Evolutionary conservation across 164 flowering plant species (phyloP).

Genomic region (Akebia trifoliata): DNA sequence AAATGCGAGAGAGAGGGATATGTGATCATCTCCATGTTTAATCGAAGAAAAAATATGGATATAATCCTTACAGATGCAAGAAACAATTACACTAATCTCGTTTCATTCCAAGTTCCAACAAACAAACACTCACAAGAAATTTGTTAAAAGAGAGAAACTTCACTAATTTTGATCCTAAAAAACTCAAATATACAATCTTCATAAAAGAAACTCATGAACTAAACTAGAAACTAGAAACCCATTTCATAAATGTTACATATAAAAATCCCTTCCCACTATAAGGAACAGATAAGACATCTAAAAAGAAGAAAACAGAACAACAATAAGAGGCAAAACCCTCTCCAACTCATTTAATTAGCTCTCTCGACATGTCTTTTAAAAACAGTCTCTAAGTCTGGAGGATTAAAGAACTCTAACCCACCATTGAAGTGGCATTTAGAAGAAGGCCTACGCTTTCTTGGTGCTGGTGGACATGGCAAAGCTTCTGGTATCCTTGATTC

Average conservation of each 20-base stretch:
- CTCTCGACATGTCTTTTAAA: slow-evolving; percentile 45
- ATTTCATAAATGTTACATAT: slow-evolving; percentile 25
- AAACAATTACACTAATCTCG: no score
- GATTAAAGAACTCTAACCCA: slow-evolving; percentile 55
- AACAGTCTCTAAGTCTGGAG: slow-evolving; percentile 67
- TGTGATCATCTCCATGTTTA: no score
- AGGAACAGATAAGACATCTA: background rate
- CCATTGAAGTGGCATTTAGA: slow-evolving; percentile 30
- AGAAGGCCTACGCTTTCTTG: slow-evolving; percentile 18
- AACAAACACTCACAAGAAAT: no score
- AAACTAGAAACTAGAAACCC: slow-evolving; percentile 1
- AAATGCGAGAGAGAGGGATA: no score
- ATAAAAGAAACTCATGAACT: background rate
- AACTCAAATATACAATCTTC: background rate
- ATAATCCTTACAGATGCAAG: no score
- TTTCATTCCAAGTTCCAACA: no score
- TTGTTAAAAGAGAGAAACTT: no score
- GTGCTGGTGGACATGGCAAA: no score
- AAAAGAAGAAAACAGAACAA: background rate
- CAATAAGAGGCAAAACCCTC: background rate
- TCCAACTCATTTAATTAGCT: slow-evolving; percentile 24
- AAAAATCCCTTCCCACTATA: slow-evolving; percentile 7
- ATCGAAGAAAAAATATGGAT: no score
- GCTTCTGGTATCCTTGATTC: no score
- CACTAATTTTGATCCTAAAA: background rate